Evolutionary conservation across 1,139 yeast genomes (phyloP), one percentile per base, ranked within the genome.

Genomic region (Hansenula lynferdii): DNA sequence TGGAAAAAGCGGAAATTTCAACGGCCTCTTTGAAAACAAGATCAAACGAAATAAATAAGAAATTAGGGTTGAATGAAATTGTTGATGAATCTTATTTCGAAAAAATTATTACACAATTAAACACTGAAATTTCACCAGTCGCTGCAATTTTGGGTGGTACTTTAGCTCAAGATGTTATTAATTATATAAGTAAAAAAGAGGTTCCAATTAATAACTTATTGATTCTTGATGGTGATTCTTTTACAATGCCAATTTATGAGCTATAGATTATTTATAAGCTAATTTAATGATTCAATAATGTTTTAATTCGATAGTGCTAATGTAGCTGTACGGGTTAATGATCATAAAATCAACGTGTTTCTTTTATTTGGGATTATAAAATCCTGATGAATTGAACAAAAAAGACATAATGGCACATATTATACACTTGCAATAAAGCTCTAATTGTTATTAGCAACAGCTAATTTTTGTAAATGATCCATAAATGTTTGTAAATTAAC

Each of bases 81-180:
- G 19, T 51, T 3, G 47, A 49, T 23, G 46, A 47, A 8, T 56
- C 64, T 4, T 66, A 70, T 39, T 49, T 73, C 25, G 56, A 62
- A 8, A 53, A 60, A 22, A 62, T 83, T 35, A 53, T 68, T 2
- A 60, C 55, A 22, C 86, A 82, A 49, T 72, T 75, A 6, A 75
- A 71, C 42, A 68, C 86, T 1, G 95, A 92, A 56, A 75, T 85
- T 47, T 72, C 92, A 3, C 96, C 97, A 0, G 80, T 83, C 0
- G 80, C 95, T 9, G 95, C 98, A 0, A 76, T 92, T 2, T 55
- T 92, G 9, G 98, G 98, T 9, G 98, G 98, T 1, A 73, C 86
- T 4, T 62, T 92, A 27, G 86, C 95, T 2, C 99, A 92, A 60
- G 97, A 92, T 57, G 83, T 89, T 9, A 84, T 92, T 33, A 95